These are phyloP conservation scores for Phytomonas sp. DNA, from an alignment of 208 protist species.

Conservation along the genomic window DNA sequence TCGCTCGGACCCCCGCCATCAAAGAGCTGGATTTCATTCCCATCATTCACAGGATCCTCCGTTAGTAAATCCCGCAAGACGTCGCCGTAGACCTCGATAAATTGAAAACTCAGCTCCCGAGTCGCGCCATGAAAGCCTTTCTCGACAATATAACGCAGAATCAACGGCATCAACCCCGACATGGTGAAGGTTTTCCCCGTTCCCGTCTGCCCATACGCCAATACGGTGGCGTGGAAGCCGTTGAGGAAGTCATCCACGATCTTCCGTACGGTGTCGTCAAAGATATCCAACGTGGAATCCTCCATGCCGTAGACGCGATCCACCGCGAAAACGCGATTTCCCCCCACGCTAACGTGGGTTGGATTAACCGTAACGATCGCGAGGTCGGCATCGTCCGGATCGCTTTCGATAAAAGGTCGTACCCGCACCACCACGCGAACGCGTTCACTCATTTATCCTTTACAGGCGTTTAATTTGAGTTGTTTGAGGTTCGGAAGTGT, in stretches of 20 bases:
- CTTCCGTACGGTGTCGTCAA: constrained; percentile 46
- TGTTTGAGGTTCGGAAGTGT: background rate
- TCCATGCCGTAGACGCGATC: constrained; percentile 79
- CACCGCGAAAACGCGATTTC: constrained; percentile 73
- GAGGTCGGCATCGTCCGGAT: constrained; percentile 31
- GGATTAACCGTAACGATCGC: constrained; percentile 32
- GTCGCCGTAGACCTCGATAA: constrained; percentile 93
- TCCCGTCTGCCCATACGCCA: constrained; percentile 93
- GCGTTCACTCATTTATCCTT: constrained; percentile 32
- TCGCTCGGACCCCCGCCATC: background rate
- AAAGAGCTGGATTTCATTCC: constrained; percentile 14
- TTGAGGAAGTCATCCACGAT: constrained; percentile 71
- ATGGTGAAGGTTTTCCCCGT: constrained; percentile 94
- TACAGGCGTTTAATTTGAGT: constrained; percentile 1
- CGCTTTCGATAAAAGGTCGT: constrained; percentile 55
- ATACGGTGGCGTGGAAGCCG: constrained; percentile 88
- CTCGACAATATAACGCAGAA: constrained; percentile 73
- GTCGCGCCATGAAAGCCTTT: constrained; percentile 34
- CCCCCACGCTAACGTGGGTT: constrained; percentile 67
- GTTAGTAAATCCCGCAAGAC: constrained; percentile 84
- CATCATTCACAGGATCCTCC: constrained; percentile 19
- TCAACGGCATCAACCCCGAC: constrained; percentile 44
- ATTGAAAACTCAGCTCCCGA: constrained; percentile 62
- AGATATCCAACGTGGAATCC: constrained; percentile 65
- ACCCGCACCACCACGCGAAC: constrained; percentile 82